Percentiles rank a stretch among this genome's conserved stretches.
phyloP scores from a whole-genome alignment of 202 grass and related monocot species.

The Elaeis oleifera region DNA sequence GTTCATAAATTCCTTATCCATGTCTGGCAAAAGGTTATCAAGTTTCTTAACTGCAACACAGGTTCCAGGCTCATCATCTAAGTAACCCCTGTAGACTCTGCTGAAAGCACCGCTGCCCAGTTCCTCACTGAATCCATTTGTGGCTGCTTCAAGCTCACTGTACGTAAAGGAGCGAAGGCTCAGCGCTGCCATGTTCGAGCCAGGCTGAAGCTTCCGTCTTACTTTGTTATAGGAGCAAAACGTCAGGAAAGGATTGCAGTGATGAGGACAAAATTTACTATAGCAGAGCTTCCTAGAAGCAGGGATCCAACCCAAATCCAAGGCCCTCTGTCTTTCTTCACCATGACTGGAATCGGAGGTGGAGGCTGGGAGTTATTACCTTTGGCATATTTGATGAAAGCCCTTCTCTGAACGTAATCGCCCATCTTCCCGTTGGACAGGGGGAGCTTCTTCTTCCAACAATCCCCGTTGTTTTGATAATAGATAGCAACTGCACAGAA shows the following conservation, averaged over 20 bases:
- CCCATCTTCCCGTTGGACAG: constrained; percentile 2
- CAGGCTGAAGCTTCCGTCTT: not conserved
- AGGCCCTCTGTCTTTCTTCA: not conserved
- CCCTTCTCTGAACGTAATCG: not conserved
- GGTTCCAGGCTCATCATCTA: not conserved
- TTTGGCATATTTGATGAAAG: constrained; percentile 10
- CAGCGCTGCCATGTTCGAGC: not conserved
- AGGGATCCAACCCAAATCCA: constrained; percentile 1
- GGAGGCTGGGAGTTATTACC: not conserved
- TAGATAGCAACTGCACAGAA: constrained; percentile 8
- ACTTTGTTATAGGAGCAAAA: not conserved
- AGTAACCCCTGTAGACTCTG: constrained; percentile 40
- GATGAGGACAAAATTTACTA: constrained; percentile 12
- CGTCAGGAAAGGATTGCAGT: not conserved
- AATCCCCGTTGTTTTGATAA: not conserved
- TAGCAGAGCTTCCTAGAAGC: constrained; percentile 21
- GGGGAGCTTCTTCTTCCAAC: constrained; percentile 10
- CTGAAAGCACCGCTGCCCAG: constrained; percentile 15
- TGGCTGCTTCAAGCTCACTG: constrained; percentile 5
- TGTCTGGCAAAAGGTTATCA: constrained; percentile 31
- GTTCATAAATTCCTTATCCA: constrained; percentile 50
- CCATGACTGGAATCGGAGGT: not conserved
- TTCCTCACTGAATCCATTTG: constrained; percentile 34
- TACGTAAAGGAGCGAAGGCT: not conserved
- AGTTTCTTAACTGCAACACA: constrained; percentile 57